Percentiles rank a stretch among this genome's conserved stretches.
Conservation (phyloP, 495 filamentous ascomycete species). For the Hypomontagnella monticulosa region DNA sequence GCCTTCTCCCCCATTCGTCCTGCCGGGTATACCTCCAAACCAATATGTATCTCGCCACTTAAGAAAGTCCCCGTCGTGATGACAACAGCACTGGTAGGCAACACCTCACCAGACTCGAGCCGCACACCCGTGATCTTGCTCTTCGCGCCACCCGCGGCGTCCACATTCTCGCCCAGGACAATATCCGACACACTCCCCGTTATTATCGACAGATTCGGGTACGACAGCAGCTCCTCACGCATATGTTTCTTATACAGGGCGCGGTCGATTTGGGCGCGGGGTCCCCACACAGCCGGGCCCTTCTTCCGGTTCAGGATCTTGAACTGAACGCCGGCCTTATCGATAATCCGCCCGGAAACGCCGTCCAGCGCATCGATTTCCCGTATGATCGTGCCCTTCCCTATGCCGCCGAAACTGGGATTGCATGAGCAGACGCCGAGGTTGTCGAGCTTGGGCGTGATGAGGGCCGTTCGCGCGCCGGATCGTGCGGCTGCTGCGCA, state of each 20-base stretch:
- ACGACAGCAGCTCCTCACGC: conserved; percentile 82
- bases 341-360: conserved; percentile 85
- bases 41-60: conserved; percentile 96
- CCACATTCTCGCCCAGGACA: conserved; percentile 67
- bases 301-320: conserved; percentile 86
- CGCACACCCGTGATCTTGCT: conserved; percentile 85
- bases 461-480: conserved; percentile 87
- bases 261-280: conserved; percentile 94
- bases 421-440: conserved; percentile 98
- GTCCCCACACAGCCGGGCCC: conserved; percentile 96
- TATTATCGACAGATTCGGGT: conserved; percentile 79
- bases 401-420: conserved; percentile 95
- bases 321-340: conserved; percentile 95
- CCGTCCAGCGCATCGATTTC: conserved; percentile 97
- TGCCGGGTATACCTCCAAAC: conserved; percentile 81
- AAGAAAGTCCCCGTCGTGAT: conserved; percentile 98
- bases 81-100: conserved; percentile 81
- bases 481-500: conserved; percentile 91
- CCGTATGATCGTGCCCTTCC: conserved; percentile 96
- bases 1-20: conserved; percentile 95
- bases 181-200: conserved; percentile 94
- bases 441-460: conserved; percentile 87
- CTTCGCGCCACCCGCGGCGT: conserved; percentile 57
- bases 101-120: conserved; percentile 87
- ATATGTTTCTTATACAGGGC: conserved; percentile 90